Base-by-base conservation (phyloP, 2,329 filamentous ascomycete genomes). In the Rhinocladiella similis region DNA sequence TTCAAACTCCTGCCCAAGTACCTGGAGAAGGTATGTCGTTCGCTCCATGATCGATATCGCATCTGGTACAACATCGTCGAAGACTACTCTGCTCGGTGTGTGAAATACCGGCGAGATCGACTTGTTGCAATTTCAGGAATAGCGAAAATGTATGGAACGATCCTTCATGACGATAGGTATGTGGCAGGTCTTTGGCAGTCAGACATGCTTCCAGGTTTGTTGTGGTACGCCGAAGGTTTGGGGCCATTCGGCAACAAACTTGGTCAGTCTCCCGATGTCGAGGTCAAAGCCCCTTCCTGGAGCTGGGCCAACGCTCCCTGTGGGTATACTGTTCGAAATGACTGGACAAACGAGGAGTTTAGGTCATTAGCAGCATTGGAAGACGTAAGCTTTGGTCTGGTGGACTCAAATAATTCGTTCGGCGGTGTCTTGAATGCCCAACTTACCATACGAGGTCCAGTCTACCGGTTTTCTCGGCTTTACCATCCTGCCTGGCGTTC, bases 1-100 rank as follows among this genome's bases (percentile, higher is more conserved):
- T 43, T 43, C 39, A 43, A 43, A 43, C 39, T 43, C 39, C 39
- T 43, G 39, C 39, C 39, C 10, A 20, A 43, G n/a, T 43, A 43
- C 39, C 39, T 43, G 39, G 39, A 20, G n/a, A 43, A 18, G 18
- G 39, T 9, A 20, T 43, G 39, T 43, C 39, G 6, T 20, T 12
- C n/a, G 12, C 13, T 12, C 14, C 39, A 43, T 43, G 39, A 20
- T 19, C 10, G 19, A 20, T 43, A 43, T 18, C 39, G n/a, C 19
- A 19, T 43, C 39, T 43, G 39, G 39, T 43, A 7, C 39, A 19
- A 43, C 19, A 20, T 43, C 39, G 19, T 43, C 19, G 39, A 43
- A 43, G 39, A 43, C 39, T 43, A 43, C 39, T 43, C 39, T 43
- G 39, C 39, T 43, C 18, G 39, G n/a, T 43, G 39, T 43, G 10